These are phyloP conservation scores for Exophiala sideris DNA, from an alignment of 2,329 filamentous ascomycete species.

Conservation along the genomic window DNA sequence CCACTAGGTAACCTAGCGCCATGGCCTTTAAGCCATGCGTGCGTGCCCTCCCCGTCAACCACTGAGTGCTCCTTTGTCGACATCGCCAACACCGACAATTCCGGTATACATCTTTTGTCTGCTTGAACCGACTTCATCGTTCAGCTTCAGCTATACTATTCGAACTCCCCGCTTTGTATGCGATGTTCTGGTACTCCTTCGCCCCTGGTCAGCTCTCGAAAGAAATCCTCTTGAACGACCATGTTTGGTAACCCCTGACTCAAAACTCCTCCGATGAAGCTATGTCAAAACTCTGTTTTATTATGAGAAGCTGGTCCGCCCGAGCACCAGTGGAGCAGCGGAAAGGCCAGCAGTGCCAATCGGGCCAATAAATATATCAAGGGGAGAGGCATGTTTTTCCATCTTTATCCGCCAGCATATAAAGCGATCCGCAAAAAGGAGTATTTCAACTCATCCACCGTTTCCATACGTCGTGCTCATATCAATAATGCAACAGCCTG, in stretches of 20 bases:
- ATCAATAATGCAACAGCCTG: conserved; percentile 9
- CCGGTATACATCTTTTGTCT: not conserved
- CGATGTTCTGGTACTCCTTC: not conserved
- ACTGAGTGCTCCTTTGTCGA: not conserved
- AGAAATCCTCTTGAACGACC: not conserved
- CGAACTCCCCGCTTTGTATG: too few relatives aligned
- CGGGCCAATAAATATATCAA: too few relatives aligned
- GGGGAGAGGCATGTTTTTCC: not conserved
- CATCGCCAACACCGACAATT: conserved; percentile 10
- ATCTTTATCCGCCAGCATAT: conserved; percentile 4
- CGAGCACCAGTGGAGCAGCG: too few relatives aligned
- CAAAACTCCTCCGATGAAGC: not conserved
- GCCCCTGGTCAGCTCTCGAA: not conserved
- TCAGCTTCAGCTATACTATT: too few relatives aligned
- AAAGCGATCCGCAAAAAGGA: not conserved
- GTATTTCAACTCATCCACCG: conserved; percentile 4
- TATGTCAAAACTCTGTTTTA: conserved; percentile 9
- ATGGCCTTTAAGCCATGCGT: not conserved
- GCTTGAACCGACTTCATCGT: too few relatives aligned
- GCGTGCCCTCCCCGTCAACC: not conserved
- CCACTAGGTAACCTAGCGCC: conserved; percentile 1
- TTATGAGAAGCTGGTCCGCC: too few relatives aligned
- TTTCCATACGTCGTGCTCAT: conserved; percentile 15
- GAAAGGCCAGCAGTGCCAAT: too few relatives aligned
- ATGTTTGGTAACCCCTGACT: too few relatives aligned